Percentiles rank a stretch among this genome's conserved stretches.
These are phyloP conservation scores for Kluyveromyces aestuarii DNA, from an alignment of 805 yeast species.

Conservation along the genomic window DNA sequence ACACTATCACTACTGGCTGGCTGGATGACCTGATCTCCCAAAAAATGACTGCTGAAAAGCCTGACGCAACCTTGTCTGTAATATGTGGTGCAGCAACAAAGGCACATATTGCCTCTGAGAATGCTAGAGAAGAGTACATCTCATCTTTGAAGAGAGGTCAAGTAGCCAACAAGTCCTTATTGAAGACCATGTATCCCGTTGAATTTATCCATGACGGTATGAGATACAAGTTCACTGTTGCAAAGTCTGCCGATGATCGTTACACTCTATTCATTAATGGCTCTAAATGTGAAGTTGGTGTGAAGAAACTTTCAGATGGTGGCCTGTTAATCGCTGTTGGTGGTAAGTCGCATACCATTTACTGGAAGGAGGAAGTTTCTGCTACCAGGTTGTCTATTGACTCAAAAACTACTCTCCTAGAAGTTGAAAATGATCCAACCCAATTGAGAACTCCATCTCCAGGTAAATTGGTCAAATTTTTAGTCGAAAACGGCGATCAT, in stretches of 20 bases:
- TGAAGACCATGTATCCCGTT: constrained; percentile 83
- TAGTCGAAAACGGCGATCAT: constrained; percentile 95
- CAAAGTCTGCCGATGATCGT: constrained; percentile 77
- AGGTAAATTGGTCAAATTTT: constrained; percentile 88
- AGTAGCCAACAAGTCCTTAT: constrained; percentile 72
- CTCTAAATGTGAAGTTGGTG: constrained; percentile 79
- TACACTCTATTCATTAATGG: constrained; percentile 92
- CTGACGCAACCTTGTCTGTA: constrained; percentile 83
- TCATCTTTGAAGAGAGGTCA: constrained; percentile 89
- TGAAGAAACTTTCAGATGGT: constrained; percentile 86
- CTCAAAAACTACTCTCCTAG: constrained; percentile 87
- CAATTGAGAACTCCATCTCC: constrained; percentile 98
- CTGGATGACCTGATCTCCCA: constrained; percentile 90
- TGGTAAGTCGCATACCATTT: constrained; percentile 89
- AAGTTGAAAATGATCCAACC: constrained; percentile 96
- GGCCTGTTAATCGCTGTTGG: constrained; percentile 81
- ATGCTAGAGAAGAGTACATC: constrained; percentile 58
- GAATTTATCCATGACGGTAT: constrained; percentile 94
- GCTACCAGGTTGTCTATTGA: constrained; percentile 94
- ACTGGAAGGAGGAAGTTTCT: constrained; percentile 96
- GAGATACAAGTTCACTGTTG: constrained; percentile 91
- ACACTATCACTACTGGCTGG: constrained; percentile 98
- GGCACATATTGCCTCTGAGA: constrained; percentile 74
- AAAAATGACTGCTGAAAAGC: constrained; percentile 94
- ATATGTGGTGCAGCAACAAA: constrained; percentile 97